phyloP scores from a whole-genome alignment of 345 rosid genomes.

The Aethionema arabicum region DNA sequence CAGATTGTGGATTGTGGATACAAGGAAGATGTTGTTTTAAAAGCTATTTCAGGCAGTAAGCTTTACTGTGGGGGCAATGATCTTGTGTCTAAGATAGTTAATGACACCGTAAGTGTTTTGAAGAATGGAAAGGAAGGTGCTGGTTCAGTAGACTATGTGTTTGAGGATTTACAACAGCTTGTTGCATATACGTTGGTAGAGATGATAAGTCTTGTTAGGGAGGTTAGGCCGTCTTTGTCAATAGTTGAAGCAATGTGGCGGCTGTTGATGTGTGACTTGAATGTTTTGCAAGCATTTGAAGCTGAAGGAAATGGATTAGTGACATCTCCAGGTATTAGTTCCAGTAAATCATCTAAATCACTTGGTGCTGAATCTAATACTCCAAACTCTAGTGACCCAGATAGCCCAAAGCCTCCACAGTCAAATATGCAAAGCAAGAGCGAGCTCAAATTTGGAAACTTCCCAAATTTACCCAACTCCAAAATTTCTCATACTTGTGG shows the following conservation, averaged over 20 bases:
- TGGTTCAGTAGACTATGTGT: conserved; percentile 37
- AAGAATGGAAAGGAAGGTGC: conserved; percentile 53
- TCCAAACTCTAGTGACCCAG: conserved; percentile 48
- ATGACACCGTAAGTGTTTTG: conserved; percentile 62
- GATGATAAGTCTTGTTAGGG: conserved; percentile 78
- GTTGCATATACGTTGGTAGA: conserved; percentile 80
- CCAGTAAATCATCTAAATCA: conserved; percentile 43
- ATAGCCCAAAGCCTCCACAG: conserved; percentile 37
- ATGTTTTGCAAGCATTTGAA: conserved; percentile 96
- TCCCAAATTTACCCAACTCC: conserved; percentile 41
- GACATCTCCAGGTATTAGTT: conserved; percentile 40
- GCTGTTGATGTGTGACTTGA: conserved; percentile 90
- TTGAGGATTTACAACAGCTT: conserved; percentile 51
- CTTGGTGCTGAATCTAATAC: conserved; percentile 49
- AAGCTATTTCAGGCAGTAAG: conserved; percentile 44
- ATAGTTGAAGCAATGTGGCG: conserved; percentile 99
- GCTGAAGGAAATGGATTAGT: conserved; percentile 63
- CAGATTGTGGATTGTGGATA: conserved; percentile 48
- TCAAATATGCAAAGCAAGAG: conserved; percentile 48
- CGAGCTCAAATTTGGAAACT: conserved; percentile 43
- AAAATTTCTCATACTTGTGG: conserved; percentile 46
- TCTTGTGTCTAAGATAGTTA: conserved; percentile 48
- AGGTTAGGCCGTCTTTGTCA: conserved; percentile 82
- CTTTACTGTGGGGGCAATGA: conserved; percentile 47
- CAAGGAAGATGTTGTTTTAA: conserved; percentile 40